These are phyloP conservation scores for Alternaria sp. DNA, from an alignment of 2,329 filamentous ascomycete species.

Conservation along the genomic window DNA sequence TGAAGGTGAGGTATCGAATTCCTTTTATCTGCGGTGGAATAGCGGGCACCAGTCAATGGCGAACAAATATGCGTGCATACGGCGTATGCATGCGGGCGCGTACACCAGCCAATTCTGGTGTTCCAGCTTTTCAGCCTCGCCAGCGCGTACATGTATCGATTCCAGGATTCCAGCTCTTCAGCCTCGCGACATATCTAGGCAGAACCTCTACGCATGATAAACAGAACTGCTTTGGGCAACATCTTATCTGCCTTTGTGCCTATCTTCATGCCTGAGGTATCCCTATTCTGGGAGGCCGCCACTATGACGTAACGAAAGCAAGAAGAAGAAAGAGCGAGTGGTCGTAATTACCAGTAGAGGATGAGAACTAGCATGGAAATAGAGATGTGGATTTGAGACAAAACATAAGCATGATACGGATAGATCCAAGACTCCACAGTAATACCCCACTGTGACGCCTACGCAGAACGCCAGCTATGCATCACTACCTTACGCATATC, in stretches of 20 bases:
- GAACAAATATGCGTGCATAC: not conserved
- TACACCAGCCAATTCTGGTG: not conserved
- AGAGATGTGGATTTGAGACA: not conserved
- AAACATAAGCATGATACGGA: not conserved
- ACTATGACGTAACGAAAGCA: not conserved
- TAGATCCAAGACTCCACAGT: not conserved
- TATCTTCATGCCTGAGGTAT: not conserved
- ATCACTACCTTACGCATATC: not conserved
- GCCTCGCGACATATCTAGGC: not conserved
- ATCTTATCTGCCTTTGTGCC: not conserved
- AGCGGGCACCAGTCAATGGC: not conserved
- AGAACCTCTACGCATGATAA: not conserved
- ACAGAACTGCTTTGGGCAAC: not conserved
- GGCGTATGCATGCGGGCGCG: not conserved
- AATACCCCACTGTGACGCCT: not conserved
- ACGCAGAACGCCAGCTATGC: conserved; percentile 5
- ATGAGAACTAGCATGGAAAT: not conserved
- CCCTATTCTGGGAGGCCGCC: not conserved
- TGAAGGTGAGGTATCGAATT: conserved; percentile 1
- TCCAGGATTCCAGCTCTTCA: not conserved
- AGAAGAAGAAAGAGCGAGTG: not conserved
- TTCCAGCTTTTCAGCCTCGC: not conserved
- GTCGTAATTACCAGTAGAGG: not conserved
- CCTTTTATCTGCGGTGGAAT: not conserved
- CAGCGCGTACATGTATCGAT: not conserved